Conservation (phyloP, 2,329 filamentous ascomycete genomes). For the Phialophora macrospora region DNA sequence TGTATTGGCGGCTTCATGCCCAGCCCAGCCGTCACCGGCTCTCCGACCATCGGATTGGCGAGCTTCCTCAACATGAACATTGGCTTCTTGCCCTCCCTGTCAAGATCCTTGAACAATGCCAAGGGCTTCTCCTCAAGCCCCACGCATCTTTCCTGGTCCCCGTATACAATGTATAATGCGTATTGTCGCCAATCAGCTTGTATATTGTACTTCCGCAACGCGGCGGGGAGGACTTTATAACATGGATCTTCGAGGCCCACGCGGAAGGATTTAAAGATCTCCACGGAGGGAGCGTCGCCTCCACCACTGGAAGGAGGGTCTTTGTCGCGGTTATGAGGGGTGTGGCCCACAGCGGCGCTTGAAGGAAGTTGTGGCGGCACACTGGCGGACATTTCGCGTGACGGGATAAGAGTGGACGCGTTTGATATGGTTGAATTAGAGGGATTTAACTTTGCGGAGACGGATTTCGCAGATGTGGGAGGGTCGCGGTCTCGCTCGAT, state of each 20-base stretch:
- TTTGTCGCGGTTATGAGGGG: slow-evolving; percentile 18
- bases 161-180: slow-evolving; percentile 96
- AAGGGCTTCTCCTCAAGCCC: slow-evolving; percentile 91
- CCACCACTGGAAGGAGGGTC: neutral
- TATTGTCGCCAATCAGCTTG: slow-evolving; percentile 98
- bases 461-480: slow-evolving; percentile 39
- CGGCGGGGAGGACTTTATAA: slow-evolving; percentile 93
- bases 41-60: slow-evolving; percentile 45
- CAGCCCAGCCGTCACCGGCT: slow-evolving; percentile 25
- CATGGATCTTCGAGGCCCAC: slow-evolving; percentile 98
- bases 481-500: slow-evolving; percentile 43
- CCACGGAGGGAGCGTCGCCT: slow-evolving; percentile 61
- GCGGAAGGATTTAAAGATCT: slow-evolving; percentile 98
- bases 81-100: slow-evolving; percentile 95
- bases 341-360: slow-evolving; percentile 33
- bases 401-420: slow-evolving; percentile 36
- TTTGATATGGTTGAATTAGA: slow-evolving; percentile 35
- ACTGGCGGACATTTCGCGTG: slow-evolving; percentile 36
- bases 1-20: slow-evolving; percentile 24
- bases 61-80: slow-evolving; percentile 95
- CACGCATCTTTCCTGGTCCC: slow-evolving; percentile 94
- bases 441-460: slow-evolving; percentile 33
- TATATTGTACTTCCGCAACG: slow-evolving; percentile 97
- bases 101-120: slow-evolving; percentile 94
- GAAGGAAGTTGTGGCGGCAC: slow-evolving; percentile 35